Base-by-base conservation (phyloP, 2,329 filamentous ascomycete species). In the Neurospora crassa region DNA sequence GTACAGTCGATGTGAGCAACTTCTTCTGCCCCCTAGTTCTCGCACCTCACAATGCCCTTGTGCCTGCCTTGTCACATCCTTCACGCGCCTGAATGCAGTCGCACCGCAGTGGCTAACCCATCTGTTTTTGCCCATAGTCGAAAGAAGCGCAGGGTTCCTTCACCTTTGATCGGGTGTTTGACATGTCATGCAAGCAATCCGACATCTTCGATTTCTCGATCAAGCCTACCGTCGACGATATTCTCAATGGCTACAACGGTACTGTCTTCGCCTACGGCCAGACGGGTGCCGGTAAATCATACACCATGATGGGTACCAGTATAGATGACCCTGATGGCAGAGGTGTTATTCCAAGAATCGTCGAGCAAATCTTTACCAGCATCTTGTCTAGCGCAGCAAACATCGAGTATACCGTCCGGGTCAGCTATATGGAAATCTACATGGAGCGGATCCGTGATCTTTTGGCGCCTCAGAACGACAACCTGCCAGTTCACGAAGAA, bases 371-470 rank as follows among this genome's bases (percentile, higher is more conserved):
- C 80, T 98, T 98, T 80, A 91, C 92, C 77, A 97, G 92, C 82
- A 98, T 98, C 81, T 87, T 97, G 83, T 90, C 92, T 29, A 97
- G 94, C 77, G 93, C 95, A 63, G 90, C 90, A 77, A 97, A 93
- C 76, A 97, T 98, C 80, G 96, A 98, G 82, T 98, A 98, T 82
- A 98, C 94, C n/a, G 95, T 99, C 70, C 90, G 94, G 71, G 95
- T 98, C 79, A 97, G 94, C 82, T 98, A 98, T 83, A 97, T 99
- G 94, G 96, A 99, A 83, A 98, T 99, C 75, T 99, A 99, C 85
- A 99, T 98, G 96, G 96, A 99, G 84, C 90, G 92, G 76, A 98
- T 99, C 80, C 90, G 95, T 78, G 96, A 99, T 89, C 83, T 99
- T 78, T 84, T 99, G 74, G 90, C 91, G 34, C 96, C 96, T 12